Percentiles rank a stretch among this genome's conserved stretches.
Evolutionary conservation across 192 early-diverging fungal genomes (phyloP).

Genomic region (Backusella morwellensis): DNA sequence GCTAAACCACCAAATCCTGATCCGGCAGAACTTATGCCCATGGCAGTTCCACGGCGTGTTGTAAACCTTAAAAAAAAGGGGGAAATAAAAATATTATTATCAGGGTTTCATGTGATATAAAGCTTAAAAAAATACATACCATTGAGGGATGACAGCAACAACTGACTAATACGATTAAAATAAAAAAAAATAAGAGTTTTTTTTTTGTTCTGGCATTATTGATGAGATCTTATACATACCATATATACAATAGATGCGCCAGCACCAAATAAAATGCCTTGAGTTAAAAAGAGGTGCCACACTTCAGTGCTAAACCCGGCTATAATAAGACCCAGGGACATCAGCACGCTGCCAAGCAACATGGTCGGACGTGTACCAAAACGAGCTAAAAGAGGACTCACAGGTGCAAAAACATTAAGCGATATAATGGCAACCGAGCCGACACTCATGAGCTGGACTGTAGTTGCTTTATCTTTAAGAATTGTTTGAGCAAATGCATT

Average conservation of each 20-base stretch:
- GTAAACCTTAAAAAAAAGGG: conserved; percentile 13
- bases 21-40: conserved; percentile 58
- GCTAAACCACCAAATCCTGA: conserved; percentile 65
- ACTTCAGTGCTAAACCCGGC: conserved; percentile 39
- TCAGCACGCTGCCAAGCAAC: conserved; percentile 11
- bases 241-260: conserved; percentile 38
- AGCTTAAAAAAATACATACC: conserved; percentile 30
- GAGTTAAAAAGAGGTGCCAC: conserved; percentile 62
- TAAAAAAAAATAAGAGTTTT: not conserved
- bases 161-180: conserved; percentile 1
- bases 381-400: conserved; percentile 5
- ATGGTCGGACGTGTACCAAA: conserved; percentile 17
- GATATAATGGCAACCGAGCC: conserved; percentile 3
- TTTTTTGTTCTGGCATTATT: not conserved
- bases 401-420: conserved; percentile 11
- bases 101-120: not conserved
- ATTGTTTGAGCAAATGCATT: conserved; percentile 8
- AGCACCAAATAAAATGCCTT: conserved; percentile 57
- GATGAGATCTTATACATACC: not conserved
- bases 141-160: conserved; percentile 53
- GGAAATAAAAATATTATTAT: not conserved
- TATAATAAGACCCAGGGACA: conserved; percentile 28
- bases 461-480: conserved; percentile 16
- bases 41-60: conserved; percentile 57
- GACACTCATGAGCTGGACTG: conserved; percentile 22